Conservation (phyloP, 2,329 filamentous ascomycete species). For the Fusarium sp. region DNA sequence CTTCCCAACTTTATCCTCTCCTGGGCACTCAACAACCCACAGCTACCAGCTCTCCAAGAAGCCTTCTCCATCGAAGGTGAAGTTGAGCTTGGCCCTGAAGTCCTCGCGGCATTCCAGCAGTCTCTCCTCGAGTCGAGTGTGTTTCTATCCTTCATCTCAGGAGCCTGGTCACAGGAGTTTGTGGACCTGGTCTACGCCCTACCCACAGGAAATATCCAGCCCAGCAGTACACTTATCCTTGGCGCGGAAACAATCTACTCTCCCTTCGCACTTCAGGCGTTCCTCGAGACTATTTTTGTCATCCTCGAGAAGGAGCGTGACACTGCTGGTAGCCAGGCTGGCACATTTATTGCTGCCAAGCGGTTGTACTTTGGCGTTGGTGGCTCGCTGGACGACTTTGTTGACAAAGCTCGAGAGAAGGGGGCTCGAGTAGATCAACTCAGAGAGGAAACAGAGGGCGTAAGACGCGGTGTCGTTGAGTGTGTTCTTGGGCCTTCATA, state of each 20-base stretch:
- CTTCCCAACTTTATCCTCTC: slow-evolving; percentile 81
- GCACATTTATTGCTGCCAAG: slow-evolving; percentile 80
- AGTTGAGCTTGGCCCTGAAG: slow-evolving; percentile 70
- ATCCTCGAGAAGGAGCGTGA: slow-evolving; percentile 63
- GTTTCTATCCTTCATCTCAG: slow-evolving; percentile 75
- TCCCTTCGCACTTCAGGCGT: slow-evolving; percentile 75
- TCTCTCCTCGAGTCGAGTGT: slow-evolving; percentile 65
- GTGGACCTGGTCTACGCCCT: slow-evolving; percentile 66
- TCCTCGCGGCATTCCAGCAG: slow-evolving; percentile 69
- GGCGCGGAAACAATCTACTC: slow-evolving; percentile 89
- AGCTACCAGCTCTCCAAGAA: slow-evolving; percentile 54
- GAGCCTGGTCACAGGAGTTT: slow-evolving; percentile 78
- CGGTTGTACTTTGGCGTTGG: slow-evolving; percentile 87
- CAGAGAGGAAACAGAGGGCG: slow-evolving; percentile 70
- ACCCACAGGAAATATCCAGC: slow-evolving; percentile 16
- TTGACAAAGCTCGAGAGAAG: slow-evolving; percentile 61
- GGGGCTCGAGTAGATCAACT: slow-evolving; percentile 63
- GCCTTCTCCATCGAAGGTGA: slow-evolving; percentile 68
- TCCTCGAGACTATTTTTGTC: slow-evolving; percentile 73
- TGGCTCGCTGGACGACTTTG: slow-evolving; percentile 82
- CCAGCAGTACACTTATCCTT: slow-evolving; percentile 65
- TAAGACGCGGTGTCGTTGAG: slow-evolving; percentile 70
- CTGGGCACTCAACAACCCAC: slow-evolving; percentile 66
- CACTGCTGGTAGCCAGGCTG: slow-evolving; percentile 57
- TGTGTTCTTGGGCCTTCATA: slow-evolving; percentile 53